Evolutionary conservation across 2,329 filamentous ascomycete species (phyloP), one percentile per base, ranked within the genome.

Genomic region (Ceratocystiopsis minuta): DNA sequence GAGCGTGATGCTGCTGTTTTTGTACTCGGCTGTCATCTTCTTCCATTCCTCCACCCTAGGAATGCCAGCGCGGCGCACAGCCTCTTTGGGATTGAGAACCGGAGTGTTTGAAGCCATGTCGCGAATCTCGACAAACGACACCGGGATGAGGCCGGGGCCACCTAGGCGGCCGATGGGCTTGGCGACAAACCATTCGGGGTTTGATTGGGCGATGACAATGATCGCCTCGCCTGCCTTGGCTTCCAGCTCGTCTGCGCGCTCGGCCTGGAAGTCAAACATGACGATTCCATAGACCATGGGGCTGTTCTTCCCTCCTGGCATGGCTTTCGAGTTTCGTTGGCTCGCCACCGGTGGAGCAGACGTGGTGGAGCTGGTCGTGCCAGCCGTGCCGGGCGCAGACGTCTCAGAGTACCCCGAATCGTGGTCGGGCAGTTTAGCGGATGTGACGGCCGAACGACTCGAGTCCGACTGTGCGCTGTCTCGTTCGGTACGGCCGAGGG

Each of bases 1-100:
- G 36, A 98, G 66, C 0, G 87, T 88, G 56, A 98, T 96, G 61
- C 90, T 96, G 58, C 87, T 94, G 58, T 96, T 95, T 67, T 98
- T 98, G 63, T 98, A 98, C 49, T 95, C 88, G 43, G 88, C 88
- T 0, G 90, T 87, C 85, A 95, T 95, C 63, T 92, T 93, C 67
- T 98, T 98, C 90, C 90, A 98, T 54, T 98, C 90, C 56, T 98
- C 90, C 4, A 98, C 90, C 53, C 79, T 80, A 13, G 90, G 90
- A 9, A 98, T 87, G 16, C 88, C 87, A 2, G 90, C 90, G 51
- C 79, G 78, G 52, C 76, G 75, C 43, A 98, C 84, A 1, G 90
- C 88, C 28, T 87, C 87, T 20, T 82, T 68, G 0, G 88, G 76
- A 57, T 96, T 85, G 16, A 72, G 60, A 1, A 95, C 85, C 1